phyloP scores from a whole-genome alignment of 768 basidiomycete species.

The Leccinum variicolor region DNA sequence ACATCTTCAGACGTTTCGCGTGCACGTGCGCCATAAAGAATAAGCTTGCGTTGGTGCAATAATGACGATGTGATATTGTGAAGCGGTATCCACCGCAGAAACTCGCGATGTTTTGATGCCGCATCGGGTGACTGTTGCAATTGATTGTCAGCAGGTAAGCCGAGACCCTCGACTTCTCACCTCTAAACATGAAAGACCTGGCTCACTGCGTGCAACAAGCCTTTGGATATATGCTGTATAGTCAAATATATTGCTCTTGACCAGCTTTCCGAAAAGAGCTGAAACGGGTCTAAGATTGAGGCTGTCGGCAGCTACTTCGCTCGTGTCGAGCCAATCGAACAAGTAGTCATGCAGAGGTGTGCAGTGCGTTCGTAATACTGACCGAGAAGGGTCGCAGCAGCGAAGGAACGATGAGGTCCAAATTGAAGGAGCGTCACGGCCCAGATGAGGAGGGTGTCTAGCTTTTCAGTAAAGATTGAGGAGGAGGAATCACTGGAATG shows the following conservation, averaged over 20 bases:
- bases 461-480: conserved; percentile 56
- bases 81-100: conserved; percentile 72
- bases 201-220: conserved; percentile 78
- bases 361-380: conserved; percentile 64
- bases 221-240: conserved; percentile 75
- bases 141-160: background rate
- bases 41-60: conserved; percentile 64
- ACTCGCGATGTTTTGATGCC: conserved; percentile 62
- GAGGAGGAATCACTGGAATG: conserved; percentile 30
- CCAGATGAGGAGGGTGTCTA: conserved; percentile 77
- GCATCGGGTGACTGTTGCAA: conserved; percentile 6
- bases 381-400: conserved; percentile 64
- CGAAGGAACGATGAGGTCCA: conserved; percentile 77
- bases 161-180: conserved; percentile 31
- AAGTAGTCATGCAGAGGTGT: conserved; percentile 69
- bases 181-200: conserved; percentile 51
- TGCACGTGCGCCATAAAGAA: conserved; percentile 64
- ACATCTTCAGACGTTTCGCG: conserved; percentile 70
- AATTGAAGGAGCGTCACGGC: conserved; percentile 77
- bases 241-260: conserved; percentile 65
- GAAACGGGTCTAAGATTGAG: conserved; percentile 59
- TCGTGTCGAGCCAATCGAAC: conserved; percentile 78
- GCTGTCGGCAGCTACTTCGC: conserved; percentile 54
- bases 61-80: conserved; percentile 56
- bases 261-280: conserved; percentile 67